Base-by-base conservation (phyloP, 805 yeast species). In the Saturnispora besseyi region DNA sequence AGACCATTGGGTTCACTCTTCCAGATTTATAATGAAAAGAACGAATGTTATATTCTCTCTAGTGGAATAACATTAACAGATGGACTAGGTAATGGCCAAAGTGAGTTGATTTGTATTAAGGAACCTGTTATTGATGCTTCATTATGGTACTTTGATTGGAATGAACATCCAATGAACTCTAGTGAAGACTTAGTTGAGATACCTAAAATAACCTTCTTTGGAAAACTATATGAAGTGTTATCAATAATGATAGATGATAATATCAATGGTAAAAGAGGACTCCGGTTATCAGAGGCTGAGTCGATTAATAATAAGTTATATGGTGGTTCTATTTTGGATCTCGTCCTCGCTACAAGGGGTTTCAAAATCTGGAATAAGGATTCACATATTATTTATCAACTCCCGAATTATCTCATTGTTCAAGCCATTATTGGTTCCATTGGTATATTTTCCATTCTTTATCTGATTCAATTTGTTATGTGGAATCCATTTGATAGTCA, bases 31-130 rank as follows among this genome's bases (percentile, higher is more conserved):
- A 95, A 87, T 64, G 66, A 72, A 15, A 81, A 82, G 37, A 77
- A 85, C 30, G 72, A 75, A 30, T 93, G 99, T 66, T 71, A 73
- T 18, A 65, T 93, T 50, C 66, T 88, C 57, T 79, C 89, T n/a
- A 95, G 90, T 62, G 77, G 76, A 42, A 74, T 74, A 21, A 77
- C 73, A 60, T 71, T 93, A 38, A 96, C 96, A n/a, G 53, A 51
- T 26, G 59, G 59, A 11, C 36, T 50, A 32, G 34, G 48, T 3
- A 86, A 95, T 95, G 97, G 86, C 1, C 96, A 89, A 63, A 87
- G 84, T 66, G 99, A 93, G 70, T 95, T 91, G 10, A 68, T 88
- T 38, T 93, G 99, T 64, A 76, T 88, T 48, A 82, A 81, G 46
- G 78, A 78, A 28, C 93, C 97, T 12, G 77, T 79, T 15, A 63